Conservation (phyloP, 148 eudicot genomes). For the Camellia lanceoleosa region DNA sequence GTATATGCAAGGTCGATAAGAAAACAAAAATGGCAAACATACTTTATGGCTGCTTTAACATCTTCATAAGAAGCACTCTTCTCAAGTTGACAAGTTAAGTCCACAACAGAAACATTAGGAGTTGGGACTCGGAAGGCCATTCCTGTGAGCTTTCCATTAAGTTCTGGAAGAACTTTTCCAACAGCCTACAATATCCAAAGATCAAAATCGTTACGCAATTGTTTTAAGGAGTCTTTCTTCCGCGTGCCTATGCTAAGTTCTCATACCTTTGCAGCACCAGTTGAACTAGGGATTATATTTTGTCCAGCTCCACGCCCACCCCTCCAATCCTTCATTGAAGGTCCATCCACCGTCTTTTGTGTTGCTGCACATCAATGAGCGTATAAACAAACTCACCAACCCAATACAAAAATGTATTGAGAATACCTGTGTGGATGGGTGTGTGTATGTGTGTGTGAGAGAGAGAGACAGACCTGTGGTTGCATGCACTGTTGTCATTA, state of each 20-base stretch:
- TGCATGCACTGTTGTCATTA: conserved; percentile 97
- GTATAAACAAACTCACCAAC: background rate
- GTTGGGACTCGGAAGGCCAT: conserved; percentile 98
- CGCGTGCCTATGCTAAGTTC: background rate
- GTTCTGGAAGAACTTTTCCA: conserved; percentile 94
- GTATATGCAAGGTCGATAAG: background rate
- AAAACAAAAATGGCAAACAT: conserved; percentile 19
- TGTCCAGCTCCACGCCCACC: conserved; percentile 97
- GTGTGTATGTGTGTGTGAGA: conserved; percentile 7
- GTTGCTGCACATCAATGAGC: conserved; percentile 53
- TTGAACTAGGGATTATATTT: conserved; percentile 94
- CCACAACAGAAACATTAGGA: conserved; percentile 93
- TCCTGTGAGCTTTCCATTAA: conserved; percentile 95
- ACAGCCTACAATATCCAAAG: conserved; percentile 62
- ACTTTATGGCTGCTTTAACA: conserved; percentile 93
- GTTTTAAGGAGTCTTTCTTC: background rate
- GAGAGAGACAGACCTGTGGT: conserved; percentile 64
- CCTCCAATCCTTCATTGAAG: conserved; percentile 97
- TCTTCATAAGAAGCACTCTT: conserved; percentile 88
- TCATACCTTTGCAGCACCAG: conserved; percentile 96
- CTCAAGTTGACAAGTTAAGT: conserved; percentile 87
- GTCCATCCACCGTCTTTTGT: conserved; percentile 94
- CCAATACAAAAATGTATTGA: background rate
- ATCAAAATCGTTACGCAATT: background rate
- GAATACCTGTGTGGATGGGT: background rate